Percentiles rank a stretch among this genome's conserved stretches.
These are phyloP conservation scores for Pholiota adiposa DNA, from an alignment of 1,284 basidiomycete genomes.

Conservation along the genomic window DNA sequence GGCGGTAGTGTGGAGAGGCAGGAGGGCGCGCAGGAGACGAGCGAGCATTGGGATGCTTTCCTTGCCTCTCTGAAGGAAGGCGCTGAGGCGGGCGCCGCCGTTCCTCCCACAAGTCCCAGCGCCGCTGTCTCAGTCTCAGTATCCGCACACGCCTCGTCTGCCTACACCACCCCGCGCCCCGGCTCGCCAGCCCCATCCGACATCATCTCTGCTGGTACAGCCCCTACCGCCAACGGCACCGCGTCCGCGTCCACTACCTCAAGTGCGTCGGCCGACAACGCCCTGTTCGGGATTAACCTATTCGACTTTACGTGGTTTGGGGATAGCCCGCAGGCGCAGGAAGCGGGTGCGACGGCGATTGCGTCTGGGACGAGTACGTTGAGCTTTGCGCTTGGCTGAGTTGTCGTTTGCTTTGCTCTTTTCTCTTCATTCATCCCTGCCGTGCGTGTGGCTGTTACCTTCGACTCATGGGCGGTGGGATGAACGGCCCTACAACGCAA, in stretches of 20 bases:
- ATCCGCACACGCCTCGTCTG: neutral
- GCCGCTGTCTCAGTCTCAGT: neutral
- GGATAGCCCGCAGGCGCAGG: slow-evolving; percentile 2
- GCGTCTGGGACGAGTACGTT: slow-evolving; percentile 30
- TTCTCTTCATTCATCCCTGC: neutral
- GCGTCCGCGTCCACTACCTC: neutral
- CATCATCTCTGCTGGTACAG: neutral
- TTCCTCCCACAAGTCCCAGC: neutral
- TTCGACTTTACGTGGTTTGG: neutral
- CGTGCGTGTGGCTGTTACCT: neutral
- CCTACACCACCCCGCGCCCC: neutral
- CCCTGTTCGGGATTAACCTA: neutral
- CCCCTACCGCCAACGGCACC: neutral
- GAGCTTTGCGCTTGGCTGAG: slow-evolving; percentile 37
- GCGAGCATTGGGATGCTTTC: too few species aligned
- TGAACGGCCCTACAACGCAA: too few species aligned
- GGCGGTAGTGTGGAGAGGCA: too few species aligned
- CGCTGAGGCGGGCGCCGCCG: too few species aligned
- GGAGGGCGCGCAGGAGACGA: too few species aligned
- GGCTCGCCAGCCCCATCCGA: neutral
- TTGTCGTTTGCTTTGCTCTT: neutral
- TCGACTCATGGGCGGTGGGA: neutral
- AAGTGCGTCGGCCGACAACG: neutral
- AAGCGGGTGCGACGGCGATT: slow-evolving; percentile 9
- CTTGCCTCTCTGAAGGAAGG: too few species aligned